Evolutionary conservation across 306 rosid species (phyloP).

Genomic region (Cicer judaicum): DNA sequence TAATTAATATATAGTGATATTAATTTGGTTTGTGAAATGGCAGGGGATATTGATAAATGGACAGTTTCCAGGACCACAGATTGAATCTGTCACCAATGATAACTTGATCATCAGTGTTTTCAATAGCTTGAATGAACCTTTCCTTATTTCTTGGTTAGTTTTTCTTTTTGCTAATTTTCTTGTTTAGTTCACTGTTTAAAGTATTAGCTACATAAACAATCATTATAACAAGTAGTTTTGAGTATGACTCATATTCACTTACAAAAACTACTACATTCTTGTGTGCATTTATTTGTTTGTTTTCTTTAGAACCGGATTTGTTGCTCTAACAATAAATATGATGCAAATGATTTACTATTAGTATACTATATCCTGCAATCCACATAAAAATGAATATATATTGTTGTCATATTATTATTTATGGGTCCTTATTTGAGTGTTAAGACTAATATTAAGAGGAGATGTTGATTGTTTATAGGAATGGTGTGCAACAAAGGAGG

Average conservation of each 20-base stretch:
- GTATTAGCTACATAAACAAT: not conserved
- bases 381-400: too few species aligned
- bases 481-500: conserved; percentile 88
- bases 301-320: too few species aligned
- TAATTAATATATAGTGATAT: not conserved
- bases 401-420: not conserved
- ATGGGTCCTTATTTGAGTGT: not conserved
- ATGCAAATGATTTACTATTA: too few species aligned
- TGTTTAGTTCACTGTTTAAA: not conserved
- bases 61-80: conserved; percentile 92
- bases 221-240: not conserved
- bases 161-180: conserved; percentile 17
- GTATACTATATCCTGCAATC: too few species aligned
- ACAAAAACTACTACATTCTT: too few species aligned
- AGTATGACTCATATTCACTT: too few species aligned
- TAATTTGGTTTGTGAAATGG: conserved; percentile 37
- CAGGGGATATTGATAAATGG: conserved; percentile 95
- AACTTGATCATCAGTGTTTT: conserved; percentile 77
- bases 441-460: conserved; percentile 20
- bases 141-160: conserved; percentile 81
- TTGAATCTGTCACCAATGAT: conserved; percentile 83
- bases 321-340: too few species aligned
- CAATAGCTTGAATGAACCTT: conserved; percentile 88
- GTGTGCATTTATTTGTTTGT: too few species aligned
- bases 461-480: conserved; percentile 55